A percentile compares a stretch with the other conserved stretches of the same genome.
phyloP scores from a whole-genome alignment of 805 yeast genomes.

The Wickerhamiella nectarea region DNA sequence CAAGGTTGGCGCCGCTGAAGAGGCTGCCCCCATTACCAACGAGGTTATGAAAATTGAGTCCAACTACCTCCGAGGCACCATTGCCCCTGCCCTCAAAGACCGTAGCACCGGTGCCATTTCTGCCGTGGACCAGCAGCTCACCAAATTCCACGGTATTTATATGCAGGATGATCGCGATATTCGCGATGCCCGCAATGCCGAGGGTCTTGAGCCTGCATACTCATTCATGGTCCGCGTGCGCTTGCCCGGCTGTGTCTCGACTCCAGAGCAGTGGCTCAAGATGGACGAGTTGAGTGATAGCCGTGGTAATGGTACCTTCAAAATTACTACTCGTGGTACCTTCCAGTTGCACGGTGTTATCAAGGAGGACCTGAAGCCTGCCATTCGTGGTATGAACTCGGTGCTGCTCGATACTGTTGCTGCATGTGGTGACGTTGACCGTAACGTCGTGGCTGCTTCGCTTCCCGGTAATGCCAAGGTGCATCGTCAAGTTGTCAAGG shows the following conservation, averaged over 20 bases:
- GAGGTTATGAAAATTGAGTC: slow-evolving; percentile 90
- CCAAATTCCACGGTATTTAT: slow-evolving; percentile 95
- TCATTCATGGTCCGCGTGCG: slow-evolving; percentile 95
- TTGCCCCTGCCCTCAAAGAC: slow-evolving; percentile 72
- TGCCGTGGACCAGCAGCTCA: slow-evolving; percentile 83
- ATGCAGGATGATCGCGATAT: slow-evolving; percentile 98
- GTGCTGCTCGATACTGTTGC: slow-evolving; percentile 87
- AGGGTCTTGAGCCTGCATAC: slow-evolving; percentile 89
- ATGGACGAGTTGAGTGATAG: slow-evolving; percentile 66
- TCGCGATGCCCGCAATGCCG: slow-evolving; percentile 81
- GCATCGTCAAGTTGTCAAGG: slow-evolving; percentile 56
- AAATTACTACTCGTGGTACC: slow-evolving; percentile 92
- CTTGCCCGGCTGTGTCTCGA: slow-evolving; percentile 82
- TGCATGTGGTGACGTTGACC: slow-evolving; percentile 96
- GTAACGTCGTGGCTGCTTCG: slow-evolving; percentile 91
- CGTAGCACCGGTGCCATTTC: slow-evolving; percentile 79
- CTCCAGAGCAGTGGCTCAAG: slow-evolving; percentile 78
- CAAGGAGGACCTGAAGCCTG: slow-evolving; percentile 75
- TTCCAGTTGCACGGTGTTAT: slow-evolving; percentile 92
- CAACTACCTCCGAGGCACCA: slow-evolving; percentile 81
- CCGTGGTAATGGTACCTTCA: slow-evolving; percentile 86
- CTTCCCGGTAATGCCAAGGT: slow-evolving; percentile 71
- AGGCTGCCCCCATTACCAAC: slow-evolving; percentile 85
- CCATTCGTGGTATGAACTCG: slow-evolving; percentile 86
- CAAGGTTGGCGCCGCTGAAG: slow-evolving; percentile 64